Base-by-base conservation (phyloP, 2,329 filamentous ascomycete species). In the Epichloe typhina region DNA sequence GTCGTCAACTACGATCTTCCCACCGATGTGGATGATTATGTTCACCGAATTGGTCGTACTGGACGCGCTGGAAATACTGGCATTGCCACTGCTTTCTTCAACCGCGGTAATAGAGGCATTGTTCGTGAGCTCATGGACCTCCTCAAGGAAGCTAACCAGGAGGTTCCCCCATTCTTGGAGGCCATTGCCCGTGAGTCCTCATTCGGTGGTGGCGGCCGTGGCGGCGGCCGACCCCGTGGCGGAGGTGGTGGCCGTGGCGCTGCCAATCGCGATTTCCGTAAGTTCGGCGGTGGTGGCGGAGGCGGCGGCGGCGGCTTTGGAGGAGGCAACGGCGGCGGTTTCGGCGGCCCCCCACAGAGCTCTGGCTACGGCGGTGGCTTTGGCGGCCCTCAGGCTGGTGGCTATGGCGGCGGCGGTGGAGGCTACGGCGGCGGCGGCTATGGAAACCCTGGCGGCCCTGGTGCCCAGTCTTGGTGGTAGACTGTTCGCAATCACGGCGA, bases 1-100 rank as follows among this genome's bases (percentile, higher is more conserved):
- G 93, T 98, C 46, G 83, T 98, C 78, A 98, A 98, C 77, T 98
- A 98, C 70, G 93, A 98, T 69, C 80, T 98, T n/a, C 93, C 93
- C 47, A 96, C 90, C 51, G 93, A 97, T 64, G 95, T 97, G 62
- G 93, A 97, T 63, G 93, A 97, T 71, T 98, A 98, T 61, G 93
- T 98, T 53, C 93, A 98, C 72, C 88, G 93, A 69, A 98, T 98
- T 64, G 93, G 93, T 84, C 93, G 93, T 91, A 98, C 93, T 58
- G 93, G 93, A 66, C 93, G 93, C 88, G 93, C 93, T 58, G 93
- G 93, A 70, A 98, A 98, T 78, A 97, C 91, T 62, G 93, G 93
- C 84, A 84, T 95, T 59, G 88, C 93, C 5, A 98, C 93, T 61
- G 93, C 93, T 52, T 98, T 98, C 80, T 97, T 98, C 84, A 98